Evolutionary conservation across 495 filamentous ascomycete species (phyloP), one percentile per base, ranked within the genome.

Genomic region (Polyplosphaeria fusca): DNA sequence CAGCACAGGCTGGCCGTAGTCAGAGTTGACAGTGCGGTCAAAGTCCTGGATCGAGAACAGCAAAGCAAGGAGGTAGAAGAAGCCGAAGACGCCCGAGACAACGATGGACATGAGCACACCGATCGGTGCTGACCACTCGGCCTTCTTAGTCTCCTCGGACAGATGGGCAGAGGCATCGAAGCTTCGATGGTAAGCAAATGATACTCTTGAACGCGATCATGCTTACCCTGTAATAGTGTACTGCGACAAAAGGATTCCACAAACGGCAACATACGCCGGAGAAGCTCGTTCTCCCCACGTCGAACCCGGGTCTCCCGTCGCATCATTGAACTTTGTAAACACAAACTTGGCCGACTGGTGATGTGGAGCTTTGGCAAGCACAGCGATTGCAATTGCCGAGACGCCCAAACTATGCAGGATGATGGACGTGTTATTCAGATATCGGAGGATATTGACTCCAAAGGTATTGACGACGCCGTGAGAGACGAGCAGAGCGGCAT

Each of bases 361-460:
- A 3, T 70, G 82, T 1, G 82, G 82, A 3, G 83, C 82, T 67
- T 80, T 82, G 20, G 78, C 80, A 25, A 86, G 63, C 22, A 86
- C 70, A 20, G 82, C 82, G 38, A 85, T 76, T 42, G 80, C 76
- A 43, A 86, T 66, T 11, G 79, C 68, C 16, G 75, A 69, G 18
- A 86, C 76, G 4, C 82, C 83, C 7, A 78, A 68, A 35, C 73
- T 81, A 55, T 85, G 83, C 49, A 85, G 72, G 24, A 81, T 57
- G 60, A 86, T 82, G 41, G 79, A 83, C 4, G 77, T 68, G 53
- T 82, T 85, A 61, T 86, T 86, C 24, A 86, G 71, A 48, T 81
- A 79, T 5, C 77, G 70, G 22, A 86, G 70, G 22, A 77, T 60
- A 39, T 76, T 74, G 5, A 84, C 80, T 24, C 81, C 81, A 55